A percentile compares a stretch with the other conserved stretches of the same genome.
These are phyloP conservation scores for Cystobasidium slooffiae DNA, from an alignment of 1,284 basidiomycete genomes.

Conservation along the genomic window DNA sequence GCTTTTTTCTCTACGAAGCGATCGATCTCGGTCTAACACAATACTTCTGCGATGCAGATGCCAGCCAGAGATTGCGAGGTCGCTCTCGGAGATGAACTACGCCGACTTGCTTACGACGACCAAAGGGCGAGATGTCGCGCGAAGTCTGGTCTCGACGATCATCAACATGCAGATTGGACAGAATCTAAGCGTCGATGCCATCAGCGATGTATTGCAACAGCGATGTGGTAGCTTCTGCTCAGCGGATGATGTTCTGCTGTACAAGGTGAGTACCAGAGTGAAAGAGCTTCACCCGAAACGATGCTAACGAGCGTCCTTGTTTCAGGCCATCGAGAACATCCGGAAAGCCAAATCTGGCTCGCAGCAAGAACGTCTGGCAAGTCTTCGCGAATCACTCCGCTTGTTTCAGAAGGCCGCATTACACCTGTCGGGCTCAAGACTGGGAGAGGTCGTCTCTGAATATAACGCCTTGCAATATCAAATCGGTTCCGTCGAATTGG, in stretches of 20 bases:
- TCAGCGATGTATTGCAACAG: constrained; percentile 90
- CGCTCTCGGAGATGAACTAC: constrained; percentile 73
- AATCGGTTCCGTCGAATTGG: constrained; percentile 75
- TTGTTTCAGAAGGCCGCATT: constrained; percentile 85
- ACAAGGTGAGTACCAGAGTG: constrained; percentile 68
- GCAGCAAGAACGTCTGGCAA: constrained; percentile 69
- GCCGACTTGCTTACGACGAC: constrained; percentile 81
- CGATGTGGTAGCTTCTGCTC: constrained; percentile 97
- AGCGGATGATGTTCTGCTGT: constrained; percentile 95
- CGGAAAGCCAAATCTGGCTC: constrained; percentile 84
- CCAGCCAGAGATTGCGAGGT: constrained; percentile 69
- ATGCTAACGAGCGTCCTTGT: neutral
- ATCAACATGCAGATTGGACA: constrained; percentile 98
- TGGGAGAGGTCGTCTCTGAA: constrained; percentile 81
- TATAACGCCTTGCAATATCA: constrained; percentile 64
- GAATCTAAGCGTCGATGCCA: constrained; percentile 81
- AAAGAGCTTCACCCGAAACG: neutral
- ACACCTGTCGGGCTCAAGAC: constrained; percentile 79
- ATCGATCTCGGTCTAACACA: constrained; percentile 14
- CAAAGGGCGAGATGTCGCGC: constrained; percentile 78
- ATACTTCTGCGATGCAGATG: constrained; percentile 61
- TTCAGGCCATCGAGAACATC: constrained; percentile 86
- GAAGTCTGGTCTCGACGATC: constrained; percentile 88
- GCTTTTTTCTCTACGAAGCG: constrained; percentile 54
- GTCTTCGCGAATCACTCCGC: constrained; percentile 81